These are phyloP conservation scores for Chalaropsis thielavioides DNA, from an alignment of 2,329 filamentous ascomycete genomes.

Conservation along the genomic window DNA sequence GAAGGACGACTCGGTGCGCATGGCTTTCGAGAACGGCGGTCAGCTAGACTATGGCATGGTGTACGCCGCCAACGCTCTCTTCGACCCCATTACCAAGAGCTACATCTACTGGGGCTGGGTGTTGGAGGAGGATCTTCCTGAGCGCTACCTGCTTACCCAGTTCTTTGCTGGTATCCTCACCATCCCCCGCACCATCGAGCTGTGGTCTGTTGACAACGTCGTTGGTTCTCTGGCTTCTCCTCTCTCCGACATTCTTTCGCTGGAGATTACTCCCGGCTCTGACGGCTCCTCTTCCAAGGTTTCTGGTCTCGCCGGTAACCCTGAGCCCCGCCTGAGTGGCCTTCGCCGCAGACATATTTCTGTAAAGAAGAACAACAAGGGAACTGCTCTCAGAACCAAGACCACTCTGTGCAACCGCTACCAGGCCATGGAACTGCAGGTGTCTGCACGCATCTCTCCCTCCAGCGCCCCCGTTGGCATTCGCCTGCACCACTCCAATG, in stretches of 20 bases:
- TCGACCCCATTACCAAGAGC: slow-evolving; percentile 15
- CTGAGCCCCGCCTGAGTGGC: slow-evolving; percentile 7
- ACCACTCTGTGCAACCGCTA: slow-evolving; percentile 13
- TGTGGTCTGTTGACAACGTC: slow-evolving; percentile 15
- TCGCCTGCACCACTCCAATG: slow-evolving; percentile 14
- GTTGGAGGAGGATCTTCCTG: slow-evolving; percentile 13
- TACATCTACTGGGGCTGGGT: slow-evolving; percentile 11
- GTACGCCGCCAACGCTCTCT: slow-evolving; percentile 21
- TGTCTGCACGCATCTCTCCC: slow-evolving; percentile 6
- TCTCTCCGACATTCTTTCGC: slow-evolving; percentile 9
- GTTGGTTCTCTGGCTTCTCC: slow-evolving; percentile 8
- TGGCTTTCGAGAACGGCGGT: slow-evolving; percentile 10
- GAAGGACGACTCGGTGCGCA: slow-evolving; percentile 7
- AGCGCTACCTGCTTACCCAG: slow-evolving; percentile 10
- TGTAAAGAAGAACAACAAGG: slow-evolving; percentile 16
- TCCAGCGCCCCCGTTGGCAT: slow-evolving; percentile 11
- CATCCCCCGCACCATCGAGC: slow-evolving; percentile 10
- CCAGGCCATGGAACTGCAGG: slow-evolving; percentile 12
- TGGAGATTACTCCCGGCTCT: slow-evolving; percentile 9
- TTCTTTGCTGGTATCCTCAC: slow-evolving; percentile 13
- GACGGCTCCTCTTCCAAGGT: slow-evolving; percentile 4
- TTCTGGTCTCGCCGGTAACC: slow-evolving; percentile 8
- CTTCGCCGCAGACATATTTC: slow-evolving; percentile 13
- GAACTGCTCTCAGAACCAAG: slow-evolving; percentile 5
- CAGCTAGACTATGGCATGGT: slow-evolving; percentile 20